phyloP scores from a whole-genome alignment of 768 basidiomycete species.

The Rhodosporidiobolus sp. region DNA sequence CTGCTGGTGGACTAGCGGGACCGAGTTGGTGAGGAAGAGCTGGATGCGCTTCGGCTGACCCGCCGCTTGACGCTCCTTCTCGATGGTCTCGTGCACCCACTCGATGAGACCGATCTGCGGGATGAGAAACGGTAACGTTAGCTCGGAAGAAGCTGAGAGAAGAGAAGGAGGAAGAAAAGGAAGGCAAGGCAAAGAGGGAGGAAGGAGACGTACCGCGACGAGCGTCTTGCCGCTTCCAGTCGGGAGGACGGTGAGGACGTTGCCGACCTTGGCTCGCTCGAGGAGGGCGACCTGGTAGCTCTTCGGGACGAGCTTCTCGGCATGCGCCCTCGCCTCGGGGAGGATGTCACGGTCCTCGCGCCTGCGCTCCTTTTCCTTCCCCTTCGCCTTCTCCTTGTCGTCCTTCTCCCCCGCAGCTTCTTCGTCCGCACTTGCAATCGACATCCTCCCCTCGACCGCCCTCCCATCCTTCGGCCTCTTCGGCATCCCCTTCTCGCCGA shows the following conservation, averaged over 20 bases:
- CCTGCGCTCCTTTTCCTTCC: background rate
- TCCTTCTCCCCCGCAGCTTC: background rate
- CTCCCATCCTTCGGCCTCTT: constrained; percentile 4
- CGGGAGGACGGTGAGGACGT: constrained; percentile 5
- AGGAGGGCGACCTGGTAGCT: constrained; percentile 14
- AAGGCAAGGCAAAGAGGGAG: background rate
- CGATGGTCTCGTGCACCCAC: background rate
- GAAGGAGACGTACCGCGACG: constrained; percentile 5
- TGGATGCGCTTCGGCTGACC: constrained; percentile 1
- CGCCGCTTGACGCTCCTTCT: background rate
- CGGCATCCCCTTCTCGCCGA: background rate
- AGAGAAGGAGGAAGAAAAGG: too few species aligned
- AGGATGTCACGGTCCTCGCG: background rate
- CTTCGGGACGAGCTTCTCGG: constrained; percentile 16
- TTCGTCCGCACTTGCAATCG: background rate
- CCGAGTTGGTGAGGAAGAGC: constrained; percentile 22
- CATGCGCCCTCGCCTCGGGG: background rate
- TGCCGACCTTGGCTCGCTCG: constrained; percentile 14
- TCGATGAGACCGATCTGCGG: constrained; percentile 22
- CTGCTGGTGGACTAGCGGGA: constrained; percentile 23
- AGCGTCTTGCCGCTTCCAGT: constrained; percentile 27
- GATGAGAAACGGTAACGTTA: too few species aligned
- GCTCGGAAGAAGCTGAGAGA: too few species aligned
- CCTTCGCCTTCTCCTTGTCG: background rate
- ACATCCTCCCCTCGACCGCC: constrained; percentile 5